Evolutionary conservation across 2,329 filamentous ascomycete species (phyloP), one percentile per base, ranked within the genome.

Genomic region (Penicillium sp.): DNA sequence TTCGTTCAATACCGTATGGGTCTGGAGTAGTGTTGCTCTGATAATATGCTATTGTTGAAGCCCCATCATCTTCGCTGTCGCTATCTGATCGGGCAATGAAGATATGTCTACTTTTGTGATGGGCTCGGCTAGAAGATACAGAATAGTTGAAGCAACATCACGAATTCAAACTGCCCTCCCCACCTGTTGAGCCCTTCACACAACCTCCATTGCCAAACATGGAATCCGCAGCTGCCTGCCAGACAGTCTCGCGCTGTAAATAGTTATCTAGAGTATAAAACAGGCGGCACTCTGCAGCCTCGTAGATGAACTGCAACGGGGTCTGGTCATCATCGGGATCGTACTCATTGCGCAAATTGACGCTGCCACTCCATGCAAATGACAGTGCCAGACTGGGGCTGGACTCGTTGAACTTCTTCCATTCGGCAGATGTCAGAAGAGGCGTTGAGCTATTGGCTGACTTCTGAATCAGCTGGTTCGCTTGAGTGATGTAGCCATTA

Each of bases 231-330:
- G 74, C 76, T 23, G 69, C 72, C 28, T 69, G 71, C 84, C 85
- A 87, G 31, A 82, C 62, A n/a, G 68, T 71, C 2, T 73, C 74
- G 2, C 81, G 75, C 52, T 84, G 75, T 3, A 75, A 67, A 31
- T 82, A 67, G 68, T 83, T 85, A 2, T 74, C 67, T 15, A 74
- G 64, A 2, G 84, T 84, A 54, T 81, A 86, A 63, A 79, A 87
- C 12, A 86, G 65, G 5, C 83, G 74, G 58, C 84, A 87, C 58
- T 84, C 80, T 0, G 85, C 81, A 1, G 82, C 77, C 57, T 85
- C 80, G 51, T 83, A 82, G 2, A 81, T 69, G 61, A 86, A 87
- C 59, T 88, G 85, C 15, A 80, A 68, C 13, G 84, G 79, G 0
- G 75, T 66, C 39, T 70, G 49, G 18, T 76, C 61, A 45, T 78